A percentile compares a stretch with the other conserved stretches of the same genome.
Conservation (phyloP, 352 stramenopile genomes). For the Globisporangium cederbergense region DNA sequence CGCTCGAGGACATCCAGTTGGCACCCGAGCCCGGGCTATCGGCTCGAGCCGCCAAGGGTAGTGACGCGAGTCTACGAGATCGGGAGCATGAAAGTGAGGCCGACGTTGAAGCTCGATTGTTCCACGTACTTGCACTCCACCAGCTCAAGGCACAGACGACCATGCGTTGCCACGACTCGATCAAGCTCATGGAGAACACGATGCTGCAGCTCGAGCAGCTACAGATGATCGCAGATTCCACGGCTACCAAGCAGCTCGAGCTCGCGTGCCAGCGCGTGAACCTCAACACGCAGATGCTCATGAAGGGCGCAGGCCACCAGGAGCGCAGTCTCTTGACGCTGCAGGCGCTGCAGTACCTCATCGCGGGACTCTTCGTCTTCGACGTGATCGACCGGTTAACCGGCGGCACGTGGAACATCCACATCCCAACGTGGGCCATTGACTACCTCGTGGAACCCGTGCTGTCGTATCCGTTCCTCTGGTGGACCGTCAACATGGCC, state of each 20-base stretch:
- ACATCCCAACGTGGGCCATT: slow-evolving; percentile 73
- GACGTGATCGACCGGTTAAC: slow-evolving; percentile 94
- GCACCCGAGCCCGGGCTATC: slow-evolving; percentile 17
- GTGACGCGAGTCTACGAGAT: background rate
- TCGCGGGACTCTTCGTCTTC: slow-evolving; percentile 92
- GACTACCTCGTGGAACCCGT: slow-evolving; percentile 38
- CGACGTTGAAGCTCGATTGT: slow-evolving; percentile 66
- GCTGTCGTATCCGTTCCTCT: slow-evolving; percentile 53
- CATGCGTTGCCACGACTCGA: slow-evolving; percentile 92
- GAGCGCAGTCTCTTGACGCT: slow-evolving; percentile 67
- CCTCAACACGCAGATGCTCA: slow-evolving; percentile 86
- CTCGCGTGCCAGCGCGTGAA: slow-evolving; percentile 85
- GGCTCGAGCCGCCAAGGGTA: background rate
- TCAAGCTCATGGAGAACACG: slow-evolving; percentile 94
- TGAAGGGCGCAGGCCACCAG: slow-evolving; percentile 72
- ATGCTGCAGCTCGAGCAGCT: slow-evolving; percentile 93
- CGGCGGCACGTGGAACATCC: slow-evolving; percentile 89
- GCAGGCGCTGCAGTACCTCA: slow-evolving; percentile 90
- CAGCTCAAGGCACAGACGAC: slow-evolving; percentile 88
- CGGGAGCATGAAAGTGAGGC: slow-evolving; percentile 32
- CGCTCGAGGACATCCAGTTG: slow-evolving; percentile 85
- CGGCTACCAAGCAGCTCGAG: slow-evolving; percentile 89
- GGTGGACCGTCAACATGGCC: slow-evolving; percentile 91
- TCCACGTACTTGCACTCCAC: slow-evolving; percentile 91
- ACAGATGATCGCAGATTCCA: slow-evolving; percentile 91